phyloP scores from a whole-genome alignment of 169 alveolate genomes.

The Plasmodium fragile region DNA sequence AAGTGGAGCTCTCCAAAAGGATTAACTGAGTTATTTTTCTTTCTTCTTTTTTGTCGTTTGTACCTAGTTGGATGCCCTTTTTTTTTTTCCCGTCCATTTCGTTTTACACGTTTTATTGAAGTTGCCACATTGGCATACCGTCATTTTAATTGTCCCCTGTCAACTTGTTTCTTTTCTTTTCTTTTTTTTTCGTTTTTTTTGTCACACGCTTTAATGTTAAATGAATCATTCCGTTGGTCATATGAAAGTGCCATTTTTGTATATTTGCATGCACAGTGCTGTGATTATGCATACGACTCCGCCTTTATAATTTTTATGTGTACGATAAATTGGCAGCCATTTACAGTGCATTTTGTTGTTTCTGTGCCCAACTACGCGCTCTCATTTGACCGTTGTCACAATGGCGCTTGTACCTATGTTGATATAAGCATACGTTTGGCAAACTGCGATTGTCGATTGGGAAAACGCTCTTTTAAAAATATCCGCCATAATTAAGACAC shows the following conservation, averaged over 20 bases:
- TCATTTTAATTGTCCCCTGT: background rate
- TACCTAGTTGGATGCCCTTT: background rate
- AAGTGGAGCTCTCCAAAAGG: slow-evolving; percentile 33
- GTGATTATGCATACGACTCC: background rate
- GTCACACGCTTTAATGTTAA: background rate
- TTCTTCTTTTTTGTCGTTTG: slow-evolving; percentile 7
- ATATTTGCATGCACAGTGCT: background rate
- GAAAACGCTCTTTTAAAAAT: background rate
- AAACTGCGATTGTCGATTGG: background rate
- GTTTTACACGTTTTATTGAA: background rate
- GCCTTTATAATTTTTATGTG: background rate
- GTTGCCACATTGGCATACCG: background rate
- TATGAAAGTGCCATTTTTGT: background rate
- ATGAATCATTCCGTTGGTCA: background rate
- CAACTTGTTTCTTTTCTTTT: background rate
- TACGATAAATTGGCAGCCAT: background rate
- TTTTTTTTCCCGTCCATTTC: background rate
- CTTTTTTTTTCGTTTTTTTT: background rate
- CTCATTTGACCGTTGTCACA: background rate
- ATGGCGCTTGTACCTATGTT: background rate
- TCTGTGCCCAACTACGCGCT: background rate
- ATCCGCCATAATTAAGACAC: background rate
- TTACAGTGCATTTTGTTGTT: background rate
- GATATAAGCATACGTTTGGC: background rate
- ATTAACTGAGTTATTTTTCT: background rate